Base-by-base conservation (phyloP, 2,329 filamentous ascomycete species). In the Sordariomycetes sp. region DNA sequence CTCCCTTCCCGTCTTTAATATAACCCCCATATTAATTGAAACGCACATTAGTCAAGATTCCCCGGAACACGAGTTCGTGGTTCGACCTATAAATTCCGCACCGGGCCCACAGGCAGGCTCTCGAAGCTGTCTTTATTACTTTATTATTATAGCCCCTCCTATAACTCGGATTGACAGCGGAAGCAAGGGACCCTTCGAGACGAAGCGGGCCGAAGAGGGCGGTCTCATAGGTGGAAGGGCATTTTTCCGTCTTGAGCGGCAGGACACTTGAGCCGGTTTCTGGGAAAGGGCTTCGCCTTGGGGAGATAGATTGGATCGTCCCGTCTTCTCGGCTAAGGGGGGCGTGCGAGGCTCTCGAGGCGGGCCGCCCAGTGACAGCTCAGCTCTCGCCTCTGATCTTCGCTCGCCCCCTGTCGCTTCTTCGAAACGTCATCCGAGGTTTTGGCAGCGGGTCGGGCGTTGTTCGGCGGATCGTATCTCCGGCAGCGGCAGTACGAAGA, bases 101-200 rank as follows among this genome's bases (percentile, higher is more conserved):
- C 14, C 37, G 8, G 48, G 22, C 22, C 48, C 48, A 10, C 24
- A 28, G 20, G 22, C 20, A 4, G 55, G 25, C 20, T 51, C 34
- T 25, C 43, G 14, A 34, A 22, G 55, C 24, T 24, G 20, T 57
- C 48, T 25, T 52, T 53, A 18, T 52, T 34, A 57, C 48, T 25
- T 52, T 53, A 18, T 52, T 34, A 57, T 53, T n/a, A 46, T n/a
- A 46, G 16, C 14, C 16, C 16, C 40, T 46, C 40, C 40, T 46
- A 46, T n/a, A n/a, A 57, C 48, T 57, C 50, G 18, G 48, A 28
- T 22, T 50, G 55, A 57, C 55, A 53, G 55, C 55, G 55, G 55
- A 52, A 57, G 55, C 55, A 57, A 40, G 34, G 48, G 55, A 28
- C 50, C 50, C 28, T 8, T 32, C 28, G 28, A n/a, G 8, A n/a